Evolutionary conservation across 768 basidiomycete genomes (phyloP).

Genomic region (Pulveroboletus frians): DNA sequence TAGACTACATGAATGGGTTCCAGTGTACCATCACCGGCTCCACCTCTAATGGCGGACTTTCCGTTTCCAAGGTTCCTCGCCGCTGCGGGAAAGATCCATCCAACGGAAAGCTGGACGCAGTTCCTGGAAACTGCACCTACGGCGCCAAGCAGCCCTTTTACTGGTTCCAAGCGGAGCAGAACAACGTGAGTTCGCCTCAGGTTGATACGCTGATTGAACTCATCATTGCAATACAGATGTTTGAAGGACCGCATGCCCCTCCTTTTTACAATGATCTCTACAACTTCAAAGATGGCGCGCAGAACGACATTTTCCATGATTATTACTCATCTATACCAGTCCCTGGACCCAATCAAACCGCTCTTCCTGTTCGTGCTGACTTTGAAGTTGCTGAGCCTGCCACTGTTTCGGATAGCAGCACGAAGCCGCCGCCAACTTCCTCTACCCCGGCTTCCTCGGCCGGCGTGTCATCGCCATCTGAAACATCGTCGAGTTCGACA

Average conservation of each 20-base stretch:
- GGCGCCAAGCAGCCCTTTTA: constrained; percentile 69
- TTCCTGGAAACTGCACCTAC: constrained; percentile 63
- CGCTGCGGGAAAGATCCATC: constrained; percentile 59
- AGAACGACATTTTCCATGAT: constrained; percentile 66
- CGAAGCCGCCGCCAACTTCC: background rate
- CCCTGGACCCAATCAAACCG: constrained; percentile 37
- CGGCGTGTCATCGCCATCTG: background rate
- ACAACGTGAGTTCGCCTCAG: constrained; percentile 44
- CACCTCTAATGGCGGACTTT: constrained; percentile 47
- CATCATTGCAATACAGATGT: constrained; percentile 42
- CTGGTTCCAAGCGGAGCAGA: constrained; percentile 59
- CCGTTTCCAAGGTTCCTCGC: constrained; percentile 53
- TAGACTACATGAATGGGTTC: constrained; percentile 75
- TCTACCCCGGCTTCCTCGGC: background rate
- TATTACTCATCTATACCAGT: constrained; percentile 44
- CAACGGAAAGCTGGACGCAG: constrained; percentile 38
- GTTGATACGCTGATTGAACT: background rate
- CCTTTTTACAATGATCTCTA: constrained; percentile 67
- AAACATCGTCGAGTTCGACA: background rate
- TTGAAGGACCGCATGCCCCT: constrained; percentile 55
- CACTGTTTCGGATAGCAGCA: background rate
- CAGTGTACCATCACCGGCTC: constrained; percentile 56
- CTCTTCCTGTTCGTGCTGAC: constrained; percentile 15
- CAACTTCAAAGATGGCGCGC: constrained; percentile 67
- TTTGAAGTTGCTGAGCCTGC: background rate